These are phyloP conservation scores for Pleoardoris graminearum DNA, from an alignment of 2,329 filamentous ascomycete species.

Conservation along the genomic window DNA sequence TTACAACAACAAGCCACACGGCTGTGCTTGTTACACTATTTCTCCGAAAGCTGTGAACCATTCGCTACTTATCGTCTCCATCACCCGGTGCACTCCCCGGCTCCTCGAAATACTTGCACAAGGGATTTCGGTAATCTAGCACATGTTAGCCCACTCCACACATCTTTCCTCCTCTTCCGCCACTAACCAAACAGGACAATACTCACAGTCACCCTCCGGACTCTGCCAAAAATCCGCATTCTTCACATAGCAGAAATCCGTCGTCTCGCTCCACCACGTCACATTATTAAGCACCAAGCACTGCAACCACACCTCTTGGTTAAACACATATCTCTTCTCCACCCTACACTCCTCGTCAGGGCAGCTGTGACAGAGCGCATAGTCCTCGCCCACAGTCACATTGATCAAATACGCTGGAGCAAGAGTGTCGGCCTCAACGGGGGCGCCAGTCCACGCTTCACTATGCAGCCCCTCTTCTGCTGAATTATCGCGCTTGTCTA, in stretches of 20 bases:
- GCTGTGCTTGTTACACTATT: too few relatives aligned
- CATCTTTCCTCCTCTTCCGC: not conserved
- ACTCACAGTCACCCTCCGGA: constrained; percentile 28
- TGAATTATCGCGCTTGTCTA: not conserved
- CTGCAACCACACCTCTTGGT: constrained; percentile 32
- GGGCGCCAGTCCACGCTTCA: not conserved
- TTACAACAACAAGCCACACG: too few relatives aligned
- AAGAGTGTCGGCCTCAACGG: not conserved
- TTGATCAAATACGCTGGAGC: constrained; percentile 30
- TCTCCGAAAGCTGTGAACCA: too few relatives aligned
- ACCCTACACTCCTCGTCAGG: constrained; percentile 17
- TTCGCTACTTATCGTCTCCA: not conserved
- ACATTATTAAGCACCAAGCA: constrained; percentile 22
- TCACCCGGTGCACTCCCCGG: constrained; percentile 6
- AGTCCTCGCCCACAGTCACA: constrained; percentile 35
- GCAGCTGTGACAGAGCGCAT: constrained; percentile 29
- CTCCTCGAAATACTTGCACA: constrained; percentile 24
- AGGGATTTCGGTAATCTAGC: constrained; percentile 27
- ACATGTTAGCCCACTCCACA: not conserved
- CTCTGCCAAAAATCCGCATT: constrained; percentile 33
- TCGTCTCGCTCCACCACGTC: constrained; percentile 33
- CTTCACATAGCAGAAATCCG: constrained; percentile 36
- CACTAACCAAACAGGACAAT: not conserved
- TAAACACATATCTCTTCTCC: constrained; percentile 25
- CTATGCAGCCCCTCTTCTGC: constrained; percentile 6